Conservation (phyloP, 2,329 filamentous ascomycete genomes). For the Fusarium papillatum region DNA sequence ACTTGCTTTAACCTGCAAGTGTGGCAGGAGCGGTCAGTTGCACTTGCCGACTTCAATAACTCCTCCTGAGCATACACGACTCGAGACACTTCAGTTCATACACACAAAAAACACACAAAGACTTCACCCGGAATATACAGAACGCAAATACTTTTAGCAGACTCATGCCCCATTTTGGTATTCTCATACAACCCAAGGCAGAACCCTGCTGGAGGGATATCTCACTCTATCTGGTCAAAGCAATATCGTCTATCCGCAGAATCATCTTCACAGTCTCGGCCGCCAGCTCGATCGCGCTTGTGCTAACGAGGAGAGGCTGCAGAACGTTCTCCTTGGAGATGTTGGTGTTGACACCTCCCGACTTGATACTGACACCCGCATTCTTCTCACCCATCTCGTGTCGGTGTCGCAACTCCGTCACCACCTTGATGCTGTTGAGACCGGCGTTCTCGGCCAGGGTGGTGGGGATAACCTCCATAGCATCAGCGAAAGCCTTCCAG, state of each 20-base stretch:
- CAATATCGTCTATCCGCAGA: conserved; percentile 77
- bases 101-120: neutral
- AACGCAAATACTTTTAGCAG: conserved; percentile 39
- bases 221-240: conserved; percentile 68
- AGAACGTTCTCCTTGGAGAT: conserved; percentile 97
- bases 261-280: conserved; percentile 99
- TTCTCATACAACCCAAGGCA: conserved; percentile 52
- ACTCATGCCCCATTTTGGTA: conserved; percentile 47
- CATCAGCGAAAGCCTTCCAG: conserved; percentile 99
- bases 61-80: neutral
- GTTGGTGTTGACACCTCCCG: conserved; percentile 95
- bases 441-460: conserved; percentile 98
- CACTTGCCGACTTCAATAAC: neutral
- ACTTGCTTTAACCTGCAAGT: neutral
- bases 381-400: conserved; percentile 97
- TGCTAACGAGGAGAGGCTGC: conserved; percentile 96
- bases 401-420: conserved; percentile 93
- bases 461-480: conserved; percentile 96
- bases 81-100: too few relatives aligned
- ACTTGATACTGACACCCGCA: conserved; percentile 98
- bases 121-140: conserved; percentile 21
- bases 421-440: conserved; percentile 98
- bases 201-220: conserved; percentile 46
- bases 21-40: conserved; percentile 20
- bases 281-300: conserved; percentile 95